Evolutionary conservation across 176 grass and related monocot genomes (phyloP).

Genomic region (Pontederia paniculata): DNA sequence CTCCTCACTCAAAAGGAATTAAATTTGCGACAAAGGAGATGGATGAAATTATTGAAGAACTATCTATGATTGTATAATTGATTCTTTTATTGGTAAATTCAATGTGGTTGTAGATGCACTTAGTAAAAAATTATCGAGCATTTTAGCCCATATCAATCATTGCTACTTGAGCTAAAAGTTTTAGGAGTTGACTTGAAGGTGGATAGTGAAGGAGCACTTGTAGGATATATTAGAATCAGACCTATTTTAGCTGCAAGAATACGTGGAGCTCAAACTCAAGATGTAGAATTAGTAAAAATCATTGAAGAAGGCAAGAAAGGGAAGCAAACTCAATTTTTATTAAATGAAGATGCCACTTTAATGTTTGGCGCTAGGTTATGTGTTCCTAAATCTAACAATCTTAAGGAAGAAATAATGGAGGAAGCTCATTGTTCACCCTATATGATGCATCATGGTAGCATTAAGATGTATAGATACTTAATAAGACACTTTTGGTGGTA

Average conservation of each 20-base stretch:
- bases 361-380: neutral
- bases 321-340: neutral
- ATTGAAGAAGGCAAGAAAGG: neutral
- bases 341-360: neutral
- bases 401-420: neutral
- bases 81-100: neutral
- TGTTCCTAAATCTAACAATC: neutral
- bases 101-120: slow-evolving; percentile 10
- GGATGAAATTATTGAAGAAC: neutral
- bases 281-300: neutral
- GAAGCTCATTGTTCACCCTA: slow-evolving; percentile 10
- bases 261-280: neutral
- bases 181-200: neutral
- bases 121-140: neutral
- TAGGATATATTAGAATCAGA: neutral
- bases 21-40: neutral
- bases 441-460: neutral
- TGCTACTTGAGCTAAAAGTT: neutral
- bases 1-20: neutral
- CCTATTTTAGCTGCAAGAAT: neutral
- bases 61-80: neutral
- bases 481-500: neutral
- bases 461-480: slow-evolving; percentile 1
- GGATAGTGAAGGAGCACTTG: neutral
- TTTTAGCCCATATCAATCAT: neutral